Evolutionary conservation across 2,329 filamentous ascomycete species (phyloP), one percentile per base, ranked within the genome.

Genomic region (Aspergillus pseudonomiae): DNA sequence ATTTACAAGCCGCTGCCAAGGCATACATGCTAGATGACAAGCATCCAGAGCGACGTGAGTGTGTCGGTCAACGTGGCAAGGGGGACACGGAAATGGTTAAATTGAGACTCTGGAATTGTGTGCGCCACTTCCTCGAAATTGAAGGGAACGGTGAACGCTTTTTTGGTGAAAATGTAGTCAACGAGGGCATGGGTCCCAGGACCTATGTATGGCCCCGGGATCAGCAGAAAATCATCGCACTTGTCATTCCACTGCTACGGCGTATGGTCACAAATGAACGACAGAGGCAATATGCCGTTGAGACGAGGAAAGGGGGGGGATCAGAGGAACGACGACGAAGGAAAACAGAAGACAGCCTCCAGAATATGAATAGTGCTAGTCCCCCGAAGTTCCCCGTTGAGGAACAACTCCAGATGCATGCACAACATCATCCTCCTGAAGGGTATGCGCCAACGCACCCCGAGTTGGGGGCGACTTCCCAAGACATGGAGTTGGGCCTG

Each of bases 231-330:
- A 85, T 87, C 57, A 84, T 87, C 46, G 79, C 81, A n/a, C 74
- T 86, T 26, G 82, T 86, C n/a, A 86, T 84, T 65, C 85, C 85
- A 14, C 72, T 87, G 53, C 76, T 88, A 63, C 75, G 85, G 62
- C 78, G 85, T 28, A 86, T 87, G 84, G 84, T 87, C 14, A 87
- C 85, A 19, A 88, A 88, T 63, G 85, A 87, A 71, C 78, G 85
- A 28, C 85, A 88, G 69, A 78, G 85, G 43, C 79, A 84, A 69
- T 87, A 87, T 72, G 85, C 85, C 1, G 82, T 86, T 34, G 83
- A 85, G 71, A 84, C 83, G 1, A 79, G 85, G 46, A 86, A 84
- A 65, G 80, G 81, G 12, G 80, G 80, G 4, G 74, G 74, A 41
- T 30, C 69, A 1, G 76, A 78, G 6, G 81, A 80, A 61, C 75